phyloP scores from a whole-genome alignment of 2,329 filamentous ascomycete species.

The Penicillium sp. region DNA sequence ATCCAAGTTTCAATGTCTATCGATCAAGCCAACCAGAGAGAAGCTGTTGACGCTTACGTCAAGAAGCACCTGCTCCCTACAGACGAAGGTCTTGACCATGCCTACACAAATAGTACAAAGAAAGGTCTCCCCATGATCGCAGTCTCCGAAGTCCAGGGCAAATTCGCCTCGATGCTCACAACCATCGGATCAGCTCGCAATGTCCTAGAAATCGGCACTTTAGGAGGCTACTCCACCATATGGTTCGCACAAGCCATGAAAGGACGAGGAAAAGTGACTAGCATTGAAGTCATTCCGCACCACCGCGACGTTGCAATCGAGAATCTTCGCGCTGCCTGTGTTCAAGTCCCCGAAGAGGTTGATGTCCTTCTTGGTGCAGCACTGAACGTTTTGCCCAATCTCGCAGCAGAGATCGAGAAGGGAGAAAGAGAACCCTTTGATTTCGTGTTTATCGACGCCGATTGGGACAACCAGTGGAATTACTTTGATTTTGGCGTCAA shows the following conservation, averaged over 20 bases:
- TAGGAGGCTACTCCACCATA: constrained; percentile 56
- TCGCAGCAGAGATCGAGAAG: constrained; percentile 41
- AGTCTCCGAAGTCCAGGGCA: constrained; percentile 4
- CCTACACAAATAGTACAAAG: constrained; percentile 4
- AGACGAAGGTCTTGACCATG: constrained; percentile 1
- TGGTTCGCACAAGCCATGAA: constrained; percentile 45
- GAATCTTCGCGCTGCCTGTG: constrained; percentile 43
- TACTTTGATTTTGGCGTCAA: constrained; percentile 45
- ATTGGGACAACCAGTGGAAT: constrained; percentile 50
- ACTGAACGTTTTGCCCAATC: constrained; percentile 41
- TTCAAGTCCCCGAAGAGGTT: constrained; percentile 38
- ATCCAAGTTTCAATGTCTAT: not conserved
- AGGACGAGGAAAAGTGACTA: constrained; percentile 43
- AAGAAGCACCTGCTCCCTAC: not conserved
- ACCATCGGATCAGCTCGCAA: constrained; percentile 1
- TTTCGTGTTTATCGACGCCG: constrained; percentile 55
- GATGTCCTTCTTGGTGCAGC: constrained; percentile 49
- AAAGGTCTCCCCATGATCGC: constrained; percentile 4
- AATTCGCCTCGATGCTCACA: constrained; percentile 3
- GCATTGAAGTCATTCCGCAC: constrained; percentile 50
- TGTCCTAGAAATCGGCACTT: constrained; percentile 55
- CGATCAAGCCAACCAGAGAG: not conserved
- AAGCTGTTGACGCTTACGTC: constrained; percentile 1
- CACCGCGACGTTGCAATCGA: constrained; percentile 48
- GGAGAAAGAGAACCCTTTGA: constrained; percentile 46